Percentiles rank a stretch among this genome's conserved stretches.
Conservation (phyloP, 805 yeast species). For the Candida rishiriensis region DNA sequence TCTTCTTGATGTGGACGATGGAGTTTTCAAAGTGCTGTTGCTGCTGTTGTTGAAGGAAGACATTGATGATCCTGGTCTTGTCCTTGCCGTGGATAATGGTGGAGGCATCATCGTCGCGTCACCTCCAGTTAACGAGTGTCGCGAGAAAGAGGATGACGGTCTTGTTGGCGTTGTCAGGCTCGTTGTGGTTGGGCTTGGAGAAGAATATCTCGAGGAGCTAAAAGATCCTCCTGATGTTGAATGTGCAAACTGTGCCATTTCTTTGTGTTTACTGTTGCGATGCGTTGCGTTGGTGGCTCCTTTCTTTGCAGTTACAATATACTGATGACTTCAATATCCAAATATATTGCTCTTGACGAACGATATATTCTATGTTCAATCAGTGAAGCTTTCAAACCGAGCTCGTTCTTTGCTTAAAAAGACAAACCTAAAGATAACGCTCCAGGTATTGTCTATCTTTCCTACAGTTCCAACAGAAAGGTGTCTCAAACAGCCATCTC, state of each 20-base stretch:
- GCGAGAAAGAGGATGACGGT: slow-evolving; percentile 3
- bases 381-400: too few species aligned
- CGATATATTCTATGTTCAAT: too few species aligned
- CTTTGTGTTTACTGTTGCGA: neutral
- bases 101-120: slow-evolving; percentile 2
- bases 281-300: too few species aligned
- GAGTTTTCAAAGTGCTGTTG: slow-evolving; percentile 1
- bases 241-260: slow-evolving; percentile 16
- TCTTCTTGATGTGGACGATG: slow-evolving; percentile 16
- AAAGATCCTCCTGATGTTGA: slow-evolving; percentile 6
- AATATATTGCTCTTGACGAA: too few species aligned
- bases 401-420: too few species aligned
- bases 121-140: neutral
- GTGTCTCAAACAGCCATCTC: too few species aligned
- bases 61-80: slow-evolving; percentile 18
- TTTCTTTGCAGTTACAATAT: too few species aligned
- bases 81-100: slow-evolving; percentile 10
- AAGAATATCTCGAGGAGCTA: slow-evolving; percentile 8
- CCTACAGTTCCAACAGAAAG: too few species aligned
- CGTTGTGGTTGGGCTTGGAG: neutral
- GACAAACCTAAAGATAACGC: too few species aligned
- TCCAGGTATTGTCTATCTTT: too few species aligned
- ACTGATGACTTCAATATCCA: too few species aligned
- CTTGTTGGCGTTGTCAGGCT: slow-evolving; percentile 11
- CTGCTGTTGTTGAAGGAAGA: slow-evolving; percentile 2